A percentile compares a stretch with the other conserved stretches of the same genome.
phyloP scores from a whole-genome alignment of 2,329 filamentous ascomycete genomes.

The Fusarium siculi region DNA sequence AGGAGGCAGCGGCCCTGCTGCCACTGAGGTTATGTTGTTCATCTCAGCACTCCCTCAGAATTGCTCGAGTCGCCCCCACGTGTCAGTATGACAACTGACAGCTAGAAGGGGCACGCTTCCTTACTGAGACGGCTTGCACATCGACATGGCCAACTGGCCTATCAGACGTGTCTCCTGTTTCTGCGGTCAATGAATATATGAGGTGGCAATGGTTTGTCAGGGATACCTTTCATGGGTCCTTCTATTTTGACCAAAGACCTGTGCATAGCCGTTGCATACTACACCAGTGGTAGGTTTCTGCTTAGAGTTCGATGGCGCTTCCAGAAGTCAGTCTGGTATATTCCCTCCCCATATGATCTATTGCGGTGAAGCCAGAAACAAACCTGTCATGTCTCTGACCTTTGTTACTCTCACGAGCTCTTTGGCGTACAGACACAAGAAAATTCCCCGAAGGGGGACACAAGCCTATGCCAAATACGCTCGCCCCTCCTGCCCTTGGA shows the following conservation, averaged over 20 bases:
- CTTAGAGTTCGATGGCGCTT: conserved; percentile 29
- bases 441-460: conserved; percentile 52
- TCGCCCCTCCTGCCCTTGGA: conserved; percentile 3
- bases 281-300: conserved; percentile 20
- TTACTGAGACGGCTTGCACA: conserved; percentile 20
- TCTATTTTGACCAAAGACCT: conserved; percentile 25
- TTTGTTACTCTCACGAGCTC: conserved; percentile 51
- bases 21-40: conserved; percentile 14
- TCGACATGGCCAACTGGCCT: conserved; percentile 21
- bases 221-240: background rate
- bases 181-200: background rate
- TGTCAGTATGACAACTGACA: conserved; percentile 41
- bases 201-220: conserved; percentile 14
- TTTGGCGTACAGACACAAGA: conserved; percentile 53
- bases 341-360: conserved; percentile 2
- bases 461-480: conserved; percentile 43
- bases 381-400: conserved; percentile 40
- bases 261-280: conserved; percentile 36
- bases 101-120: conserved; percentile 11
- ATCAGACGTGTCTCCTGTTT: conserved; percentile 9
- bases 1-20: conserved; percentile 27
- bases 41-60: conserved; percentile 30
- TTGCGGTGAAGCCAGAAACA: conserved; percentile 8
- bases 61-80: conserved; percentile 42
- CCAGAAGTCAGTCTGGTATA: conserved; percentile 31